Percentiles rank a stretch among this genome's conserved stretches.
Conservation (phyloP, 805 yeast species). For the Lipomyces spencermartinsiae region DNA sequence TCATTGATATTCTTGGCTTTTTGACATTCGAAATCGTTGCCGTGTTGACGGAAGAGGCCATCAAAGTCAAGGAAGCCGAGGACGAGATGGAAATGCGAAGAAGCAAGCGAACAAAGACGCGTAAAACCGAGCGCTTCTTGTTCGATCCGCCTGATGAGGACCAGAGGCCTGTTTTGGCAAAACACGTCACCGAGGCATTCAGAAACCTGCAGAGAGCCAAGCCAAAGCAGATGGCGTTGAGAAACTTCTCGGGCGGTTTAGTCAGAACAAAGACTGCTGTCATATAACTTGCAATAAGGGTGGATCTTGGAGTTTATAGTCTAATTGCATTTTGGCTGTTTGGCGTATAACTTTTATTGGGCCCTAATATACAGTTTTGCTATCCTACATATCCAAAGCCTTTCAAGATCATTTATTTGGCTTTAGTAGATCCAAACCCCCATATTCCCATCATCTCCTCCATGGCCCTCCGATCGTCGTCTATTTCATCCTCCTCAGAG, state of each 20-base stretch:
- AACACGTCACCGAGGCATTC: constrained; percentile 90
- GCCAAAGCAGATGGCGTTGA: constrained; percentile 64
- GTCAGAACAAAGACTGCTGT: constrained; percentile 59
- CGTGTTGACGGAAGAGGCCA: constrained; percentile 88
- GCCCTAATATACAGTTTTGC: background rate
- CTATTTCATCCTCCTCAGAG: constrained; percentile 27
- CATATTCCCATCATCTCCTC: constrained; percentile 63
- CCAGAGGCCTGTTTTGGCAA: constrained; percentile 75
- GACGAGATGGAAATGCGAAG: constrained; percentile 53
- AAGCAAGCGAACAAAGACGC: constrained; percentile 50
- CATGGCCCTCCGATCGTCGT: constrained; percentile 41
- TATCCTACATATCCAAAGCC: background rate
- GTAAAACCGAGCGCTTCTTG: constrained; percentile 60
- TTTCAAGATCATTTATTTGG: background rate
- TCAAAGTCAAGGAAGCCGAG: constrained; percentile 75
- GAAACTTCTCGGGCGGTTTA: constrained; percentile 76
- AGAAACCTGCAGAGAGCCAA: constrained; percentile 68
- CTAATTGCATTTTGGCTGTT: background rate
- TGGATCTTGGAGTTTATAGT: background rate
- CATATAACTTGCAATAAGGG: constrained; percentile 44
- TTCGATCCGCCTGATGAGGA: constrained; percentile 91
- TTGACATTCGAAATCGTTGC: constrained; percentile 97
- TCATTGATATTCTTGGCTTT: constrained; percentile 92
- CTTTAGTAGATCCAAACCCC: constrained; percentile 60
- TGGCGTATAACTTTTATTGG: constrained; percentile 10